Evolutionary conservation across 2,329 filamentous ascomycete species (phyloP), one percentile per base, ranked within the genome.

Genomic region (Fusarium xylarioides): DNA sequence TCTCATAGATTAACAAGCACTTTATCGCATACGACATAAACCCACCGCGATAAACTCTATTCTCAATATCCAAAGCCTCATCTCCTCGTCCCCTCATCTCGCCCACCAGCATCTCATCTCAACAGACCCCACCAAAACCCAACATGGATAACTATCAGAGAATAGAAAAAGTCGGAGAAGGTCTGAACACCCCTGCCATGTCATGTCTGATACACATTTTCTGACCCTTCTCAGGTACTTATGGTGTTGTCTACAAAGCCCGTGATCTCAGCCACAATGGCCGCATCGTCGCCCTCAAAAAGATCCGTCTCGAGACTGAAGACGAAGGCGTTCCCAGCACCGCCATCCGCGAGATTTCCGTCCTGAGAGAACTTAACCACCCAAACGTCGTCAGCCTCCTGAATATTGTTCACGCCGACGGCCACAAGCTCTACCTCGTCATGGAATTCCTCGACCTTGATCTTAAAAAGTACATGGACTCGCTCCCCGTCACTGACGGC

Each of bases 401-500:
- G 79, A 97, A 97, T 85, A 97, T 97, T 74, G 94, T 98, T 55
- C 95, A 97, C 81, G 94, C 95, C 79, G 95, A 97, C 80, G 94
- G 95, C 63, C 94, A 97, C 85, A 98, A 97, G 85, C 90, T 98
- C 52, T 97, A 97, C 83, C 92, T 98, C 50, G 95, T 97, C 74
- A 93, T 95, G 75, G 95, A 98, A 81, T 97, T 93, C 83, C 91
- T 97, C 74, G 95, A 97, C 79, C 88, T 95, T 61, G 95, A 98
- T 79, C 86, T 98, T 76, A 98, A 98, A 85, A 97, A 97, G 83
- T 97, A 97, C 83, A 97, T 97, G 94, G 95, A 97, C 83, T 90
- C 94, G 9, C 88, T 97, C 46, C 94, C 94, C 5, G 91, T 95
- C 62, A 91, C 88, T 77, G 93, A 97, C 79, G 94, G 94, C 76